Percentiles rank a stretch among this genome's conserved stretches.
These are phyloP conservation scores for Agrocybe chaxingu DNA, from an alignment of 768 basidiomycete genomes.

Conservation along the genomic window DNA sequence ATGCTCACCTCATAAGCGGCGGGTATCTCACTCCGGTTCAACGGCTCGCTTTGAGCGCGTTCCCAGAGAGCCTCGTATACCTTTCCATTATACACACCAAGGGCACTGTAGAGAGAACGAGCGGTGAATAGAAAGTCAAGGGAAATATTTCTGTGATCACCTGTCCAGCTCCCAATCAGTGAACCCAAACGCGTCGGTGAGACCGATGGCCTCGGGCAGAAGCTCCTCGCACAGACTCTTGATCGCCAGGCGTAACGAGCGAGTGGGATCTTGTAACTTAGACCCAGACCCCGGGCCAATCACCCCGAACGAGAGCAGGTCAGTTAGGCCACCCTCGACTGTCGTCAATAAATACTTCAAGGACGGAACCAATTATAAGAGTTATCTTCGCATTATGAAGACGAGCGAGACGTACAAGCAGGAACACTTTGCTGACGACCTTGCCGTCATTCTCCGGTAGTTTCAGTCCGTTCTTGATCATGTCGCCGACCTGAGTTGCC, in stretches of 20 bases:
- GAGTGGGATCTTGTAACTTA: constrained; percentile 37
- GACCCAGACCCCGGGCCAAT: constrained; percentile 21
- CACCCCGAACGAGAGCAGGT: constrained; percentile 57
- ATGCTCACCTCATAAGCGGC: constrained; percentile 53
- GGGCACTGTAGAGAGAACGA: constrained; percentile 35
- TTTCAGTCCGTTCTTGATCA: constrained; percentile 34
- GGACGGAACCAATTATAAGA: not conserved
- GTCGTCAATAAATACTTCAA: constrained; percentile 58
- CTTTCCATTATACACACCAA: constrained; percentile 61
- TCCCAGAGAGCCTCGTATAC: constrained; percentile 70
- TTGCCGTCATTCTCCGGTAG: constrained; percentile 22
- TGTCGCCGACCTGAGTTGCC: constrained; percentile 48
- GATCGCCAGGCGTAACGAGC: constrained; percentile 48
- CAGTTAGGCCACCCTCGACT: constrained; percentile 51
- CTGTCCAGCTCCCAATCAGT: constrained; percentile 75
- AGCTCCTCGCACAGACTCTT: constrained; percentile 45
- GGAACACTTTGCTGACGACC: constrained; percentile 35
- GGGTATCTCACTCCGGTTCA: constrained; percentile 50
- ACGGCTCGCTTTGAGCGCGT: constrained; percentile 53
- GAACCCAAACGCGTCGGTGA: constrained; percentile 74
- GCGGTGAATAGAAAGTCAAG: not conserved
- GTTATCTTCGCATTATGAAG: not conserved
- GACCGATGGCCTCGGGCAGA: constrained; percentile 61
- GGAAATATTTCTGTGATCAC: constrained; percentile 20
- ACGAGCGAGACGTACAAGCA: constrained; percentile 33